These are phyloP conservation scores for Tricholoma furcatifolium DNA, from an alignment of 768 basidiomycete genomes.

Conservation along the genomic window DNA sequence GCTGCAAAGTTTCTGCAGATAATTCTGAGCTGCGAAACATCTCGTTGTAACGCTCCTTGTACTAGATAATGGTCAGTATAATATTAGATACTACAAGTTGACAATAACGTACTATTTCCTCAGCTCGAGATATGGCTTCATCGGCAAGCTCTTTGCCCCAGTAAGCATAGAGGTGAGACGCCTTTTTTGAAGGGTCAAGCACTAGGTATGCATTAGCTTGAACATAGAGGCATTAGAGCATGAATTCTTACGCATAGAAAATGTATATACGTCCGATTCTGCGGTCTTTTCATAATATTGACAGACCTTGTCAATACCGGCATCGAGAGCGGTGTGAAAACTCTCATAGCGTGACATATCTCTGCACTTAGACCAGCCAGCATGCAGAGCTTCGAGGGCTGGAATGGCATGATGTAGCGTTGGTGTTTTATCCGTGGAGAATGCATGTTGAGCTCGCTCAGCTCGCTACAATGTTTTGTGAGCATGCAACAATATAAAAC, in stretches of 20 bases:
- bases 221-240: background rate
- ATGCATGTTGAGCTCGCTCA: background rate
- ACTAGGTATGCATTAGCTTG: constrained; percentile 16
- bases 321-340: constrained; percentile 18
- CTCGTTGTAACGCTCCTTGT: background rate
- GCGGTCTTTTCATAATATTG: constrained; percentile 27
- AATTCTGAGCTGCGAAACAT: background rate
- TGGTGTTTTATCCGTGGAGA: background rate
- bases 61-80: background rate
- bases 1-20: too few relatives aligned
- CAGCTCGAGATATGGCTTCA: background rate
- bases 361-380: constrained; percentile 17
- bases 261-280: constrained; percentile 24
- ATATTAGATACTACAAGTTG: background rate
- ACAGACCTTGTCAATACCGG: constrained; percentile 19
- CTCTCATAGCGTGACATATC: constrained; percentile 13
- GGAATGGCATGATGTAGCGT: background rate
- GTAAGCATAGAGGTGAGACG: background rate
- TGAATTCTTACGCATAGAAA: constrained; percentile 1
- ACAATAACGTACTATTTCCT: background rate
- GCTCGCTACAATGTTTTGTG: background rate
- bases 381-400: constrained; percentile 22
- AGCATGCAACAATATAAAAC: background rate
- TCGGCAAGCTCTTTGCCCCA: constrained; percentile 2
- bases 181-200: background rate